phyloP scores from a whole-genome alignment of 768 basidiomycete species.

The Leccinellum albellum region DNA sequence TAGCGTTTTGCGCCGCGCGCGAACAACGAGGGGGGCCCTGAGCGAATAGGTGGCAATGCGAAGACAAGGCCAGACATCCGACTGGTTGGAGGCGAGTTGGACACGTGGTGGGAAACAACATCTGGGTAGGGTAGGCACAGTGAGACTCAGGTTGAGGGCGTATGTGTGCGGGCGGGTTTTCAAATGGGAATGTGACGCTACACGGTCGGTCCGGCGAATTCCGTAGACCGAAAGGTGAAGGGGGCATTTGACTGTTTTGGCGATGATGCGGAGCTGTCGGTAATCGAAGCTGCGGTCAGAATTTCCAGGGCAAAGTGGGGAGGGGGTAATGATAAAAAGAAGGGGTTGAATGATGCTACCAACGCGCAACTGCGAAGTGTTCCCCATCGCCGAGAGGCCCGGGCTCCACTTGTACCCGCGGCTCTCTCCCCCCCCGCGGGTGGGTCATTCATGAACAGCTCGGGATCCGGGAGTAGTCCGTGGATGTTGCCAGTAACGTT shows the following conservation, averaged over 20 bases:
- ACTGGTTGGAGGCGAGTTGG: not conserved
- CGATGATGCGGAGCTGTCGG: not conserved
- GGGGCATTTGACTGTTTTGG: not conserved
- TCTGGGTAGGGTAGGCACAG: not conserved
- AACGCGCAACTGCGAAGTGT: not conserved
- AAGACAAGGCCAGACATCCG: slow-evolving; percentile 5
- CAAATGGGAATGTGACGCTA: slow-evolving; percentile 3
- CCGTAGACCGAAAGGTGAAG: not conserved
- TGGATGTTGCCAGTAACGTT: not conserved
- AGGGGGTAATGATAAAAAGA: not conserved
- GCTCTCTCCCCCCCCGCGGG: not conserved
- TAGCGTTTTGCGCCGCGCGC: slow-evolving; percentile 14
- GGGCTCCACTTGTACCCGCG: not conserved
- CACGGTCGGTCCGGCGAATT: not conserved
- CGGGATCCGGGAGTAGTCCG: not conserved
- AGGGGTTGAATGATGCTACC: not conserved
- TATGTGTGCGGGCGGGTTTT: slow-evolving; percentile 2
- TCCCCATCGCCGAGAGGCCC: not conserved
- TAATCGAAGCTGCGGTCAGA: not conserved
- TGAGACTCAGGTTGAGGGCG: slow-evolving; percentile 21
- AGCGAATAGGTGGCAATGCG: slow-evolving; percentile 3
- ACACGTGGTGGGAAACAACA: slow-evolving; percentile 7
- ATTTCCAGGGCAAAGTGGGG: not conserved
- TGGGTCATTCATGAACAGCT: not conserved
- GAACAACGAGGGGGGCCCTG: slow-evolving; percentile 21